Percentiles rank a stretch among this genome's conserved stretches.
Conservation (phyloP, 2,329 filamentous ascomycete species). For the Phaeosphaeria sp. region DNA sequence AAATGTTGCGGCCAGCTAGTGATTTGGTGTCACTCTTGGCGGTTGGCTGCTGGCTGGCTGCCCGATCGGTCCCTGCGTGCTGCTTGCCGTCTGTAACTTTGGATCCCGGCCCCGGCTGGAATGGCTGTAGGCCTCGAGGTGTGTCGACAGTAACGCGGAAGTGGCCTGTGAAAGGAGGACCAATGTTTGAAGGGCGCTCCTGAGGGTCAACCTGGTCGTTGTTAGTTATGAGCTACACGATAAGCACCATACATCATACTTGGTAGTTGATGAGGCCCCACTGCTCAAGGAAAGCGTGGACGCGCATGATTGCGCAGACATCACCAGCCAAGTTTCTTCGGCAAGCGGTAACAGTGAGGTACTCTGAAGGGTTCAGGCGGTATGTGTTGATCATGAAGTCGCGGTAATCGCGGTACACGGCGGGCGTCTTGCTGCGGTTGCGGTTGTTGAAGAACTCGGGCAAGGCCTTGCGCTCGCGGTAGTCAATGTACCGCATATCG, state of each 20-base stretch:
- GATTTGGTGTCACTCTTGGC: conserved; percentile 85
- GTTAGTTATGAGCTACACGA: conserved; percentile 4
- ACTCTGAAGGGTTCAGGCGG: conserved; percentile 92
- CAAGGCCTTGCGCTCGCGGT: conserved; percentile 90
- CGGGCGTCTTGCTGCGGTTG: conserved; percentile 96
- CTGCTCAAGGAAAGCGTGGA: conserved; percentile 96
- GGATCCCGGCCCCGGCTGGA: conserved; percentile 86
- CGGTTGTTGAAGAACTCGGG: conserved; percentile 98
- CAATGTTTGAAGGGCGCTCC: conserved; percentile 91
- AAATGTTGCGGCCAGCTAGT: conserved; percentile 94
- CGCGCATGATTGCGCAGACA: conserved; percentile 98
- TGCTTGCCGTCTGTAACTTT: conserved; percentile 65
- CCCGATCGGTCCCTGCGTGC: conserved; percentile 72
- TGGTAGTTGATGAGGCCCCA: conserved; percentile 99
- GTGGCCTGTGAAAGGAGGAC: conserved; percentile 95
- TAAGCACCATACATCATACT: conserved; percentile 57
- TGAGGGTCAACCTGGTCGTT: conserved; percentile 86
- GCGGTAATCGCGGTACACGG: conserved; percentile 97
- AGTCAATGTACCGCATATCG: conserved; percentile 92
- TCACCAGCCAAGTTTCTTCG: conserved; percentile 93
- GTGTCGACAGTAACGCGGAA: conserved; percentile 97
- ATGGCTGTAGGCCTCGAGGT: conserved; percentile 89
- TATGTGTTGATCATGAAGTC: conserved; percentile 99
- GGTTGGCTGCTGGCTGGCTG: conserved; percentile 68
- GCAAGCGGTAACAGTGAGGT: conserved; percentile 95